Evolutionary conservation across 2,329 filamentous ascomycete genomes (phyloP).

Genomic region (Aulographum hederae): DNA sequence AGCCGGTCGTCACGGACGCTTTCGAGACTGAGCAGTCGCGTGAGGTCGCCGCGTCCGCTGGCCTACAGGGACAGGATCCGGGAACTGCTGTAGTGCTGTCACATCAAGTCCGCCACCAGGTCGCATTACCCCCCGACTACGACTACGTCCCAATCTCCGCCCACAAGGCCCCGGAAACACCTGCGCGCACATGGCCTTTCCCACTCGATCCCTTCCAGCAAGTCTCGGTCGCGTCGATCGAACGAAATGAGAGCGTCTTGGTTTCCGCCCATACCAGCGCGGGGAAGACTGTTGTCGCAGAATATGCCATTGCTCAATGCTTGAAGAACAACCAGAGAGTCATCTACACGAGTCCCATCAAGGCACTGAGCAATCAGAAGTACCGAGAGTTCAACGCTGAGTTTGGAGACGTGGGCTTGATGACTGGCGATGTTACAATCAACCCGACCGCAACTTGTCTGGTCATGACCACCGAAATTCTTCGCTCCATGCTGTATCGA

Average conservation of each 20-base stretch:
- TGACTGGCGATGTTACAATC: constrained; percentile 98
- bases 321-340: constrained; percentile 94
- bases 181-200: constrained; percentile 72
- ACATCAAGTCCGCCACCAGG: constrained; percentile 97
- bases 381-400: constrained; percentile 91
- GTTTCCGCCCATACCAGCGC: constrained; percentile 96
- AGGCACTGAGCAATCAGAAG: constrained; percentile 96
- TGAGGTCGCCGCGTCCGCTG: constrained; percentile 67
- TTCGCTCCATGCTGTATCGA: constrained; percentile 94
- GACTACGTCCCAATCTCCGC: constrained; percentile 88
- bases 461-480: constrained; percentile 99
- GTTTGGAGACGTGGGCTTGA: constrained; percentile 91
- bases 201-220: constrained; percentile 95
- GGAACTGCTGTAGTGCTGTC: constrained; percentile 61
- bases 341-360: constrained; percentile 98
- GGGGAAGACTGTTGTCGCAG: constrained; percentile 94
- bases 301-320: constrained; percentile 95
- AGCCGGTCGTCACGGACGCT: constrained; percentile 74
- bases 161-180: constrained; percentile 76
- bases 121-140: constrained; percentile 84
- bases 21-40: constrained; percentile 91
- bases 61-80: constrained; percentile 43
- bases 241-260: constrained; percentile 87
- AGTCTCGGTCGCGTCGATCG: constrained; percentile 82
- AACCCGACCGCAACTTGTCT: constrained; percentile 95